Base-by-base conservation (phyloP, 1,284 basidiomycete genomes). In the Leccinum griseonigrum region DNA sequence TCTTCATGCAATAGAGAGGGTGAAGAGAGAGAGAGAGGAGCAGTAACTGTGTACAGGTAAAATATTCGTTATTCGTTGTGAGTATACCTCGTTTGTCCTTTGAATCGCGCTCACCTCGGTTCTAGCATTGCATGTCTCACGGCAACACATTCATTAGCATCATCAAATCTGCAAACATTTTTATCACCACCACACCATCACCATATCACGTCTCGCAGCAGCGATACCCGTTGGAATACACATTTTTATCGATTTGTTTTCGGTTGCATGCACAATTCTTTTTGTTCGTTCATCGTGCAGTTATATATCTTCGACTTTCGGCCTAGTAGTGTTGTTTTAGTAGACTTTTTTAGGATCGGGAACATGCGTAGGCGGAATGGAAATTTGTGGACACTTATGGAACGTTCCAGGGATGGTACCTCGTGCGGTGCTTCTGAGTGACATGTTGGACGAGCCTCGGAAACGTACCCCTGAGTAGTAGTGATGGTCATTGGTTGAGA, bases 61-160 rank as follows among this genome's bases (percentile, higher is more conserved):
- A 62, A 60, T 38, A 22, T 68, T 68, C 54, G 60, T 51, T 38
- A 28, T 68, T 68, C 54, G 61, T 73, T 66, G 69, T 71, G 63
- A 72, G 71, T 63, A 36, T 16, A 18, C 11, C 9, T n/a, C 11
- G 14, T 38, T 46, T 3, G 51, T 31, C 18, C 29, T 28, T 46
- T 4, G 16, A 46, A 13, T 22, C 18, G 11, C 18, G 11, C 68
- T 71, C 26, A 72, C 63, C 62, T 61, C 52, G 11, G 2, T 40
- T 22, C 31, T 10, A 73, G 63, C 64, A 60, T 62, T 3, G 52
- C 62, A 62, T 34, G 40, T 38, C 32, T 63, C 60, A 56, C 55
- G 48, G 52, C 43, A 46, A 60, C 28, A 43, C 50, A 60, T 60
- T 59, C 48, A n/a, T 60, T 31, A 63, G 34, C 60, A 59, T 60